A percentile compares a stretch with the other conserved stretches of the same genome.
Evolutionary conservation across 164 flowering plant genomes (phyloP).

Genomic region (Tetrastigma voinierianum): DNA sequence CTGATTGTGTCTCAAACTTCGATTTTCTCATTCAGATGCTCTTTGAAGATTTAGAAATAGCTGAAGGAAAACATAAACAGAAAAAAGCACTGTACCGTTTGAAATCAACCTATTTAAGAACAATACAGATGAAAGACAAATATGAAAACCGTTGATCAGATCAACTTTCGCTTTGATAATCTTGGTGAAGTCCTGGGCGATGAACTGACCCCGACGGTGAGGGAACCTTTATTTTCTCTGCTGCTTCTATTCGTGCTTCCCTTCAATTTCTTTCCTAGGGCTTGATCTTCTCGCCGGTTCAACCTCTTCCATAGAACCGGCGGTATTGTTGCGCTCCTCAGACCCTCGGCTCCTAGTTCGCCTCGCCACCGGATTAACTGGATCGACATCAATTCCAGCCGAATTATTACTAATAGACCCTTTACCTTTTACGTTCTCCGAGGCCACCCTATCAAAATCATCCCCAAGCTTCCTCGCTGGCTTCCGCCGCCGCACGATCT

Average conservation of each 20-base stretch:
- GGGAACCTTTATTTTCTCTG: not conserved
- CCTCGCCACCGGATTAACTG: not conserved
- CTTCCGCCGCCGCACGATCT: conserved; percentile 11
- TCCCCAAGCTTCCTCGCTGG: conserved; percentile 45
- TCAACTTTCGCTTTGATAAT: conserved; percentile 21
- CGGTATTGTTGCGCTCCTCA: conserved; percentile 3
- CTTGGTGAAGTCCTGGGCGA: conserved; percentile 47
- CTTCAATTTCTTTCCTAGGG: conserved; percentile 7
- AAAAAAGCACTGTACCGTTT: not conserved
- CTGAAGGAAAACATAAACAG: not conserved
- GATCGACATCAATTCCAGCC: not conserved
- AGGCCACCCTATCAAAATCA: conserved; percentile 45
- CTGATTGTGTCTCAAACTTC: not conserved
- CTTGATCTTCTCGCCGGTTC: conserved; percentile 5
- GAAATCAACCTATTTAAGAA: not conserved
- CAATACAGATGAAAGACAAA: not conserved
- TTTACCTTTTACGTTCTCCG: conserved; percentile 6
- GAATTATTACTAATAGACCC: not conserved
- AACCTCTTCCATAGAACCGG: conserved; percentile 7
- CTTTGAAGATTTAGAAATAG: not conserved
- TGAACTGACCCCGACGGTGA: conserved; percentile 15
- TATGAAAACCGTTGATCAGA: too few species aligned
- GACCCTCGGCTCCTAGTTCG: conserved; percentile 19
- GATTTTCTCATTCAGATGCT: not conserved
- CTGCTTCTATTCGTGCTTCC: not conserved